Evolutionary conservation across 305 asterid genomes (phyloP).

Genomic region (Solanum hybrid): DNA sequence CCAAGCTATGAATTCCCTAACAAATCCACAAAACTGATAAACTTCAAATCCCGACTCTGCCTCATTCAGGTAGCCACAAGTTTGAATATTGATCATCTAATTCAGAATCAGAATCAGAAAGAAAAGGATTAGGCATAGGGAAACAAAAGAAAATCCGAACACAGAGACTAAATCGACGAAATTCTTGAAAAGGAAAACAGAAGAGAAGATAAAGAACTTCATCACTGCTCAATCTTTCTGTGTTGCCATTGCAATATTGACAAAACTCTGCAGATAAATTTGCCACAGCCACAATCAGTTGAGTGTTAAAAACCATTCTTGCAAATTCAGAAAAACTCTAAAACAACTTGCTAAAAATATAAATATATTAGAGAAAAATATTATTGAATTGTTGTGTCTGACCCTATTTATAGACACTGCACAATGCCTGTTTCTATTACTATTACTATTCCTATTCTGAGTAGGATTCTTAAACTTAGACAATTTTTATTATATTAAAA

Average conservation of each 20-base stretch:
- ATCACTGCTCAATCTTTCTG: conserved; percentile 12
- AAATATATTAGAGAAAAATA: too few species aligned
- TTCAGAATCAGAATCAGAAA: neutral
- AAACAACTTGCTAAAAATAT: too few species aligned
- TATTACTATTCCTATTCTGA: too few species aligned
- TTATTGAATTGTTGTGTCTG: neutral
- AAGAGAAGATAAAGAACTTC: conserved; percentile 8
- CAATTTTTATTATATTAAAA: neutral
- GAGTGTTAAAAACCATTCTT: conserved; percentile 8
- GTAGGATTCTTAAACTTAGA: neutral
- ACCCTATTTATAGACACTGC: neutral
- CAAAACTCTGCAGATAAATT: conserved; percentile 1
- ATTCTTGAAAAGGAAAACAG: conserved; percentile 13
- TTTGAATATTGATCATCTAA: neutral
- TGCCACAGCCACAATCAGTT: conserved; percentile 1
- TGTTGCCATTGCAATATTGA: conserved; percentile 7
- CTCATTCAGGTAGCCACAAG: neutral
- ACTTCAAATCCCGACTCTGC: neutral
- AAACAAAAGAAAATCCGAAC: conserved; percentile 12
- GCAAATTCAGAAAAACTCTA: too few species aligned
- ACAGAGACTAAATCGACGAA: conserved; percentile 3
- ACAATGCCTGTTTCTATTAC: too few species aligned
- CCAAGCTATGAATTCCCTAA: neutral
- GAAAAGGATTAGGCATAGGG: neutral
- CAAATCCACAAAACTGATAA: neutral